Conservation (phyloP, 1,139 yeast genomes). For the Pichia sp. region DNA sequence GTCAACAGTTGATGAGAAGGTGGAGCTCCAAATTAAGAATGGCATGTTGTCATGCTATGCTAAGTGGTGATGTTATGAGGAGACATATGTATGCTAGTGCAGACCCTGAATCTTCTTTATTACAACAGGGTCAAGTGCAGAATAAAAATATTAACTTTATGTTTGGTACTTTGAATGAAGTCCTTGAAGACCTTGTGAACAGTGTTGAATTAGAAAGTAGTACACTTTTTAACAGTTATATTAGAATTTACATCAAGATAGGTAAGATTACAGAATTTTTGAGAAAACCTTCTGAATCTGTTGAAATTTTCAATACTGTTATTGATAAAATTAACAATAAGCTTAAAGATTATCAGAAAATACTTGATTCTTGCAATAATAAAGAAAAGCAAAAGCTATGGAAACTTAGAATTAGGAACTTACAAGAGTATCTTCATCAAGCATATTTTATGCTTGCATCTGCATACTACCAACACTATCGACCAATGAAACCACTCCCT, state of each 20-base stretch:
- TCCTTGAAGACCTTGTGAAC: constrained; percentile 55
- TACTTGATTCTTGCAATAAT: constrained; percentile 20
- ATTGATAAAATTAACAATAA: constrained; percentile 33
- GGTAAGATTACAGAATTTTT: constrained; percentile 59
- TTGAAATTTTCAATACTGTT: constrained; percentile 36
- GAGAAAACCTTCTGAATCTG: constrained; percentile 44
- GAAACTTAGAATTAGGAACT: constrained; percentile 30
- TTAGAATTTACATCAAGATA: constrained; percentile 28
- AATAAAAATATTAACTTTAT: constrained; percentile 13
- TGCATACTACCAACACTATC: constrained; percentile 59
- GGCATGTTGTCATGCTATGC: constrained; percentile 71
- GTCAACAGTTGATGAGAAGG: constrained; percentile 42
- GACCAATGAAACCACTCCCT: constrained; percentile 34
- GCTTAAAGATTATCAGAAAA: constrained; percentile 16
- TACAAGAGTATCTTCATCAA: constrained; percentile 64
- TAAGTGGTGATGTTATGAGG: constrained; percentile 3
- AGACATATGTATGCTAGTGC: constrained; percentile 1
- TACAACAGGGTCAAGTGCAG: background rate
- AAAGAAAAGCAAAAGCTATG: constrained; percentile 15
- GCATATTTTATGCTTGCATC: constrained; percentile 76
- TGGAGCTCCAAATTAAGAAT: constrained; percentile 71
- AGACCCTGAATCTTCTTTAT: no score
- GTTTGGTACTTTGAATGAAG: constrained; percentile 58
- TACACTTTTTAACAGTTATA: constrained; percentile 42
- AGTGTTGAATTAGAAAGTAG: constrained; percentile 44